These are phyloP conservation scores for Cymodocea nodosa DNA, from an alignment of 116 monocot genomes.

Conservation along the genomic window DNA sequence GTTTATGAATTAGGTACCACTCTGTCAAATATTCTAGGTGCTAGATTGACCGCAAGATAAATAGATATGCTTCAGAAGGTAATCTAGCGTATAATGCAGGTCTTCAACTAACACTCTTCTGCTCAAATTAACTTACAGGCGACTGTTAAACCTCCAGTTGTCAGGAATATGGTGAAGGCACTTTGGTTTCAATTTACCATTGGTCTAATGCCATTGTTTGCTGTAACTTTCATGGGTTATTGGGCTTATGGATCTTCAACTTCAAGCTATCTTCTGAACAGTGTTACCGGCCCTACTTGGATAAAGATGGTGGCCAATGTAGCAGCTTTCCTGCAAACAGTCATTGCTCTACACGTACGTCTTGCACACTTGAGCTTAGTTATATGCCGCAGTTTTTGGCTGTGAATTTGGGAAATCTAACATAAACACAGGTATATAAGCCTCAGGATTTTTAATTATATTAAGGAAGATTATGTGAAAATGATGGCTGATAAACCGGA, in stretches of 20 bases:
- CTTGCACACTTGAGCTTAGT: neutral
- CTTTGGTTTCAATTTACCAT: constrained; percentile 85
- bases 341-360: constrained; percentile 80
- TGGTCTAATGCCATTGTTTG: constrained; percentile 71
- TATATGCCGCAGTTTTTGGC: neutral
- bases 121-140: constrained; percentile 31
- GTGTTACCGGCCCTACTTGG: constrained; percentile 72
- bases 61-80: no score
- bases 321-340: constrained; percentile 86
- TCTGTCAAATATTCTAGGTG: no score
- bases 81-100: no score
- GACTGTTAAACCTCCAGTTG: constrained; percentile 74
- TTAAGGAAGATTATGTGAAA: no score
- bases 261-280: constrained; percentile 76
- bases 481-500: no score
- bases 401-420: neutral
- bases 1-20: no score
- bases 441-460: no score
- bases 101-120: neutral
- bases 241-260: constrained; percentile 98
- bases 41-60: no score
- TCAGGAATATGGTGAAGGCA: constrained; percentile 95
- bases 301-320: constrained; percentile 57
- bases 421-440: neutral
- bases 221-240: constrained; percentile 85